Evolutionary conservation across 768 basidiomycete genomes (phyloP).

Genomic region (Boletus edulis): DNA sequence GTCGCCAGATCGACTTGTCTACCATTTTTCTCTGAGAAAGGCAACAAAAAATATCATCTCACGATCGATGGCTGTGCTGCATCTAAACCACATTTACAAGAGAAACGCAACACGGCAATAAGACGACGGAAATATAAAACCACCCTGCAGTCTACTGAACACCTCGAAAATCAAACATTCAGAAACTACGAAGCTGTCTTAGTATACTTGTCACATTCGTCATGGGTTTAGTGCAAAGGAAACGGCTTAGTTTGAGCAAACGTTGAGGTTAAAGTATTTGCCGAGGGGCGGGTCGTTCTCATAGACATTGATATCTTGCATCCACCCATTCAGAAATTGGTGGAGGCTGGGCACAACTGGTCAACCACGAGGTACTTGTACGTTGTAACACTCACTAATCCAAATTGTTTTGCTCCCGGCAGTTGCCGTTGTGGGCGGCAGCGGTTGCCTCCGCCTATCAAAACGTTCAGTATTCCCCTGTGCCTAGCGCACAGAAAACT

Average conservation of each 20-base stretch:
- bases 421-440: slow-evolving; percentile 53
- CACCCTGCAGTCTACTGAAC: not conserved
- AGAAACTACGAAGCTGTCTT: not conserved
- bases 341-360: slow-evolving; percentile 46
- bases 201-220: not conserved
- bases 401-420: slow-evolving; percentile 77
- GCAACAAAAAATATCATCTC: slow-evolving; percentile 18
- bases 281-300: slow-evolving; percentile 44
- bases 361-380: not conserved
- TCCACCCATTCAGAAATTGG: slow-evolving; percentile 74
- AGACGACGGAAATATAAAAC: not conserved
- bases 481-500: slow-evolving; percentile 13
- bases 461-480: not conserved
- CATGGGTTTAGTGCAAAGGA: no score
- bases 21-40: slow-evolving; percentile 10
- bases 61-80: slow-evolving; percentile 31
- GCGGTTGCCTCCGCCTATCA: slow-evolving; percentile 54
- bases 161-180: not conserved
- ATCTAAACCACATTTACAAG: not conserved
- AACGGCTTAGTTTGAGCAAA: slow-evolving; percentile 23
- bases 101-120: not conserved
- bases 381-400: slow-evolving; percentile 62
- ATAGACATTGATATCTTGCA: slow-evolving; percentile 57
- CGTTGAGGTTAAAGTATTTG: slow-evolving; percentile 63
- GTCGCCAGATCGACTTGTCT: not conserved